Conservation (phyloP, 2,329 filamentous ascomycete genomes). For the Colletotrichum gigasporum region DNA sequence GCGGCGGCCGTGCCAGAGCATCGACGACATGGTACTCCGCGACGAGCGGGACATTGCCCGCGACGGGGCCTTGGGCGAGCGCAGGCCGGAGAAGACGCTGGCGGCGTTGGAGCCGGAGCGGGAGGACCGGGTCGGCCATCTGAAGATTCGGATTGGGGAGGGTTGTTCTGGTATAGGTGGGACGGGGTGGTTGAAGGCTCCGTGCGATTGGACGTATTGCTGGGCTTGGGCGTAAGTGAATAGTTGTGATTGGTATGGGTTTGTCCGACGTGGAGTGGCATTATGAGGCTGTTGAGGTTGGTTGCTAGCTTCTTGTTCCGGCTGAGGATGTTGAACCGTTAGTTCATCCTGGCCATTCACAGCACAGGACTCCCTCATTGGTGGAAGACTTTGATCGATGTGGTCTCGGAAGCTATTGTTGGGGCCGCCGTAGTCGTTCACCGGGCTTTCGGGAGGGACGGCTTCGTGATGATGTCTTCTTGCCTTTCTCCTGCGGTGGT, state of each 20-base stretch:
- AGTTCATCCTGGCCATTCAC: neutral
- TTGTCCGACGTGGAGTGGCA: neutral
- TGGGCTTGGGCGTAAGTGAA: constrained; percentile 29
- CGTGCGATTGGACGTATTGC: constrained; percentile 27
- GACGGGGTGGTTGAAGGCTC: neutral
- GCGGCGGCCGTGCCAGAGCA: constrained; percentile 26
- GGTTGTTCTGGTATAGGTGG: constrained; percentile 17
- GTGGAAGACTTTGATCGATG: neutral
- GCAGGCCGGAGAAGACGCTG: neutral
- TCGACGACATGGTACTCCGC: constrained; percentile 26
- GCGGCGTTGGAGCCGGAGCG: neutral
- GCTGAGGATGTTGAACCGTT: neutral
- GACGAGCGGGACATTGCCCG: neutral
- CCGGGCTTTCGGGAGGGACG: neutral
- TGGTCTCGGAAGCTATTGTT: neutral
- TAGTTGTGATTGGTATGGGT: constrained; percentile 2
- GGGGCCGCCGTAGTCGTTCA: neutral
- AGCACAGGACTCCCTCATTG: neutral
- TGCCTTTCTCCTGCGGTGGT: constrained; percentile 12
- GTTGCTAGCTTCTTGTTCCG: neutral
- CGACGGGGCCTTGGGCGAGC: neutral
- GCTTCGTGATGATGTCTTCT: neutral
- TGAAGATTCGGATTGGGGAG: constrained; percentile 27
- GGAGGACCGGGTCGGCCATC: constrained; percentile 29
- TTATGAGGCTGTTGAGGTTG: neutral